phyloP scores from a whole-genome alignment of 2,329 filamentous ascomycete genomes.

The Xylaria sp. region DNA sequence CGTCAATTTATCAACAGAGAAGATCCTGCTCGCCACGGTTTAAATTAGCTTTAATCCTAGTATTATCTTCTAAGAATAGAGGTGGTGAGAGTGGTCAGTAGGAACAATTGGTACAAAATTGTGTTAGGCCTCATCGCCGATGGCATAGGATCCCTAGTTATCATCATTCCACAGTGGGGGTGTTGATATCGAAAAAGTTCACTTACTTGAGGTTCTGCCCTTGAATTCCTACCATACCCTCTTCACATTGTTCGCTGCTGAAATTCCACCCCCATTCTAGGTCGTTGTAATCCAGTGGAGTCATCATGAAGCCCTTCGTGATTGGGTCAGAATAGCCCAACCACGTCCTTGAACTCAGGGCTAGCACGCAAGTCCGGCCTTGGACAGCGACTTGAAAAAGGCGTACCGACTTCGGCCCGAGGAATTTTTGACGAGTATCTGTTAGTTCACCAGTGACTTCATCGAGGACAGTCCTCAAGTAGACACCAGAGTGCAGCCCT shows the following conservation, averaged over 20 bases:
- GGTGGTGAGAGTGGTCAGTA: slow-evolving; percentile 69
- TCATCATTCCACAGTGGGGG: slow-evolving; percentile 64
- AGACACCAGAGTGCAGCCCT: slow-evolving; percentile 92
- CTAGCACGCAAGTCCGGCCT: slow-evolving; percentile 82
- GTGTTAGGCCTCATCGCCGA: slow-evolving; percentile 60
- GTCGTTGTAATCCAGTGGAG: slow-evolving; percentile 84
- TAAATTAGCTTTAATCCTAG: slow-evolving; percentile 34
- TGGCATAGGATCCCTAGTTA: slow-evolving; percentile 62
- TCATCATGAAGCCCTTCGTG: slow-evolving; percentile 87
- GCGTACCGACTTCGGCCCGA: slow-evolving; percentile 88
- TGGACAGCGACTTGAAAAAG: slow-evolving; percentile 91
- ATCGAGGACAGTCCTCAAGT: slow-evolving; percentile 91
- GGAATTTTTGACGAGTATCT: slow-evolving; percentile 91
- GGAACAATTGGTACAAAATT: slow-evolving; percentile 88
- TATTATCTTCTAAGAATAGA: background rate
- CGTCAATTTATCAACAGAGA: slow-evolving; percentile 84
- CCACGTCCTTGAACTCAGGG: slow-evolving; percentile 93
- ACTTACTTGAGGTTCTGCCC: slow-evolving; percentile 83
- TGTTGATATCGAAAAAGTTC: slow-evolving; percentile 39
- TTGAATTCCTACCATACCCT: slow-evolving; percentile 94
- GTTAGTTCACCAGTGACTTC: slow-evolving; percentile 95
- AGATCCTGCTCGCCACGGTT: slow-evolving; percentile 68
- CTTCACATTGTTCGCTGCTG: slow-evolving; percentile 89
- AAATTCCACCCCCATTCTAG: slow-evolving; percentile 97
- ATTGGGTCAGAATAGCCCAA: slow-evolving; percentile 90